Conservation (phyloP, 768 basidiomycete species). For the Kwoniella sp. region DNA sequence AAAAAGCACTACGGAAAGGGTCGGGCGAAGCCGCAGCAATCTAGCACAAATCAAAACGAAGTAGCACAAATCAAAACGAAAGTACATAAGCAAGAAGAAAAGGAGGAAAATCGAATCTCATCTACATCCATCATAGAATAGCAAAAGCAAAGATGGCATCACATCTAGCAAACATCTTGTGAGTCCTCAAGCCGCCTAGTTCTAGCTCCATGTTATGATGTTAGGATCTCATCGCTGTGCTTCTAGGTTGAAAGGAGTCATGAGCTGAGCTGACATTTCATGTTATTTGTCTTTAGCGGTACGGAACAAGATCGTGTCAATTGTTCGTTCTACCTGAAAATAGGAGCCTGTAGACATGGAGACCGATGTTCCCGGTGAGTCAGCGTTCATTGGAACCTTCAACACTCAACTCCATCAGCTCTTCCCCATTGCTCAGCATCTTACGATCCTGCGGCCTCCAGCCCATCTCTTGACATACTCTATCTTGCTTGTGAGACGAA, state of each 20-base stretch:
- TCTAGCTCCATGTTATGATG: too few species aligned
- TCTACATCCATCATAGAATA: background rate
- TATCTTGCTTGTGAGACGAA: too few species aligned
- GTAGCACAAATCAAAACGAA: background rate
- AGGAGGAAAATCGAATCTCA: background rate
- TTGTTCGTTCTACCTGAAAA: constrained; percentile 99
- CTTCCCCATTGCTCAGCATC: background rate
- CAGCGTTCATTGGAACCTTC: background rate
- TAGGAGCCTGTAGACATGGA: constrained; percentile 97
- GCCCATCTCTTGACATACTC: too few species aligned
- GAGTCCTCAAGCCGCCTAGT: constrained; percentile 29
- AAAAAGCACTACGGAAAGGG: too few species aligned
- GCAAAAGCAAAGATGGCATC: constrained; percentile 46
- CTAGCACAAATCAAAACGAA: too few species aligned
- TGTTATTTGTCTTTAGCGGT: constrained; percentile 38
- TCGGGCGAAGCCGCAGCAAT: too few species aligned
- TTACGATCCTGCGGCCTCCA: too few species aligned
- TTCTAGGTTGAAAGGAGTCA: background rate
- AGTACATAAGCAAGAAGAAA: constrained; percentile 1
- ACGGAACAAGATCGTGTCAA: constrained; percentile 74
- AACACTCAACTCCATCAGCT: too few species aligned
- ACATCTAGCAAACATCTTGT: constrained; percentile 84
- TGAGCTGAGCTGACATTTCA: constrained; percentile 3
- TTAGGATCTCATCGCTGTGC: too few species aligned
- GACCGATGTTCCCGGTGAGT: constrained; percentile 83